A percentile compares a stretch with the other conserved stretches of the same genome.
Evolutionary conservation across 768 basidiomycete genomes (phyloP).

Genomic region (Leucocoprinus leucothites): DNA sequence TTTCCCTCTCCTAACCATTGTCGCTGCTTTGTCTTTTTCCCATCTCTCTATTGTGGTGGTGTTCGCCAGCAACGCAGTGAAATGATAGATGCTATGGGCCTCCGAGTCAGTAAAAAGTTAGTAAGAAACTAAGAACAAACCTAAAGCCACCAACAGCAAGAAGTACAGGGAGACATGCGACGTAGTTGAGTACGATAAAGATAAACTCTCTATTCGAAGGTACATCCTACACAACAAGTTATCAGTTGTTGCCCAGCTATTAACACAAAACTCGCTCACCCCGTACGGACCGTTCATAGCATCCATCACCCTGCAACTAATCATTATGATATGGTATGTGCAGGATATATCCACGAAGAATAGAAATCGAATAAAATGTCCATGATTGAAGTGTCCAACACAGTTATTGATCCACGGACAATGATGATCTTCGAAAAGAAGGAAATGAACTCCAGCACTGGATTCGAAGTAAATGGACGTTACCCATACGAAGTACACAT

Average conservation of each 20-base stretch:
- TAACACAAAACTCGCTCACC: conserved; percentile 33
- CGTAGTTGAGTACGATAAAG: conserved; percentile 86
- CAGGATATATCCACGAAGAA: conserved; percentile 92
- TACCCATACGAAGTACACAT: conserved; percentile 90
- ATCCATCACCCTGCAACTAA: conserved; percentile 59
- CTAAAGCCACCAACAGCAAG: conserved; percentile 90
- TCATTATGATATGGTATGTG: conserved; percentile 82
- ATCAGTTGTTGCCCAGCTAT: not conserved
- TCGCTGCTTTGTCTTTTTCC: conserved; percentile 96
- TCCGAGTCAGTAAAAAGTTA: not conserved
- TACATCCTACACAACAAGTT: conserved; percentile 50
- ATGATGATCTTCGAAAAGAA: conserved; percentile 63
- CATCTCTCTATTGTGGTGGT: conserved; percentile 96
- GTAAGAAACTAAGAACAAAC: conserved; percentile 30
- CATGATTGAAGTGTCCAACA: conserved; percentile 90
- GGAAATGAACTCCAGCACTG: not conserved
- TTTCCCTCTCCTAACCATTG: conserved; percentile 79
- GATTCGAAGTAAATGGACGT: not conserved
- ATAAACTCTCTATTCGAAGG: conserved; percentile 69
- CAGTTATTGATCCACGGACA: conserved; percentile 95
- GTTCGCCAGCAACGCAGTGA: conserved; percentile 73
- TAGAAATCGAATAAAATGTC: conserved; percentile 86
- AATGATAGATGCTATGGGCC: conserved; percentile 72
- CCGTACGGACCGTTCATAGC: conserved; percentile 44
- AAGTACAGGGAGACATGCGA: conserved; percentile 80